Evolutionary conservation across 1,284 basidiomycete species (phyloP).

Genomic region (Pyrrhoderma lamaoense): DNA sequence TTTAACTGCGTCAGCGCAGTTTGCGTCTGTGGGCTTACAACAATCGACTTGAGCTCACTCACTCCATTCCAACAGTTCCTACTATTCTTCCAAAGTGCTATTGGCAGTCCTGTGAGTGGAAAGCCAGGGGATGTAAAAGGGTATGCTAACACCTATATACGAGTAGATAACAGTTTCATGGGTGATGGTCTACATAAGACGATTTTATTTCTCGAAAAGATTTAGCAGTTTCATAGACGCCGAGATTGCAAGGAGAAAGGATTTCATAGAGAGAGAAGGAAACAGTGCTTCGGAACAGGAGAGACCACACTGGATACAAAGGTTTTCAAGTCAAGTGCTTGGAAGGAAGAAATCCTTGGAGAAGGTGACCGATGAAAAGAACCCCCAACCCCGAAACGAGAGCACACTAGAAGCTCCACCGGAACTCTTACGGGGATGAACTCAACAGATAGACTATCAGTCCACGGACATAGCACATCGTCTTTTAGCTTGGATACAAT

Average conservation of each 20-base stretch:
- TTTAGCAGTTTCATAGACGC: slow-evolving; percentile 62
- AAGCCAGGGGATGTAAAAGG: slow-evolving; percentile 55
- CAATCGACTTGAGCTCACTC: slow-evolving; percentile 65
- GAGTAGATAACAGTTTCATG: not conserved
- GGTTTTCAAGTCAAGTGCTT: not conserved
- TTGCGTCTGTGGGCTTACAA: slow-evolving; percentile 70
- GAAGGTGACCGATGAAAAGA: not conserved
- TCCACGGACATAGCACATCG: too few species aligned
- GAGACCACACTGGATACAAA: not conserved
- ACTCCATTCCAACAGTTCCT: slow-evolving; percentile 74
- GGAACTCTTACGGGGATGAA: too few species aligned
- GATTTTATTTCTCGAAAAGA: slow-evolving; percentile 69
- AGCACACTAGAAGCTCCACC: not conserved
- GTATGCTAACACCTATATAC: slow-evolving; percentile 30
- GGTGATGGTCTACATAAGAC: slow-evolving; percentile 24
- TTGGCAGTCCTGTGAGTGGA: slow-evolving; percentile 63
- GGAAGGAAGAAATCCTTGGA: not conserved
- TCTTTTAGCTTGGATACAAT: too few species aligned
- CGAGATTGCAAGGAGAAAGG: slow-evolving; percentile 23
- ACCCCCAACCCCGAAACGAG: not conserved
- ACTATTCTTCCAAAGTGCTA: slow-evolving; percentile 64
- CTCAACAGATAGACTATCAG: too few species aligned
- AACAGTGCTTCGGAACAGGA: not conserved
- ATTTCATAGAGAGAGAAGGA: not conserved
- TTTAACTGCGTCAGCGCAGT: slow-evolving; percentile 73